These are phyloP conservation scores for Verticillium zaregamsianum DNA, from an alignment of 2,329 filamentous ascomycete species.

Conservation along the genomic window DNA sequence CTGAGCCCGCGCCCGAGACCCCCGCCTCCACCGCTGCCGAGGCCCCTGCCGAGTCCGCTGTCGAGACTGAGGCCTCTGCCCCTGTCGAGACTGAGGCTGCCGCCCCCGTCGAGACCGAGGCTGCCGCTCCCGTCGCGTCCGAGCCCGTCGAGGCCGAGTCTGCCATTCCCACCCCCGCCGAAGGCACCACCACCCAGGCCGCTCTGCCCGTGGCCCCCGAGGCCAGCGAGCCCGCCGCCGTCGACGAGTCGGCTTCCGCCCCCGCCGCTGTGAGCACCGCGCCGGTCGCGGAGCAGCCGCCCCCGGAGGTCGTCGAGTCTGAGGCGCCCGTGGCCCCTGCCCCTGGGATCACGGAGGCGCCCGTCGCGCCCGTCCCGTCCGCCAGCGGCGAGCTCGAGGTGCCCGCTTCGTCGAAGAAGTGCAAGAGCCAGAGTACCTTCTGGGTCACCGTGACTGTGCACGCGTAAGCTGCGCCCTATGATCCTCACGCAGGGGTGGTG, in stretches of 20 bases:
- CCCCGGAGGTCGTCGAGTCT: neutral
- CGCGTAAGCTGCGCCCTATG: neutral
- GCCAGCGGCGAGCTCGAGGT: neutral
- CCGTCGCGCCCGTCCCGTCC: neutral
- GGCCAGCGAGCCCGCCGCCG: neutral
- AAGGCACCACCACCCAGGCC: neutral
- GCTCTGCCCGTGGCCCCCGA: neutral
- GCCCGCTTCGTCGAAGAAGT: neutral
- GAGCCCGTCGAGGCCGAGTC: neutral
- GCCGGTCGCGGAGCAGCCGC: neutral
- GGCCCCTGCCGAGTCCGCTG: constrained; percentile 59
- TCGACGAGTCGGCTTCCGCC: neutral
- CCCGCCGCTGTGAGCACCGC: neutral
- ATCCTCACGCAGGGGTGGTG: neutral
- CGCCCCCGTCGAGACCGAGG: neutral
- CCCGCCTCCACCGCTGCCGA: constrained; percentile 2
- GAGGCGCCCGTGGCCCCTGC: neutral
- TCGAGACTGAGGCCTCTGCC: constrained; percentile 12
- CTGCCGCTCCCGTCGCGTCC: neutral
- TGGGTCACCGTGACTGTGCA: neutral
- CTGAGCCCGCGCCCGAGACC: constrained; percentile 53
- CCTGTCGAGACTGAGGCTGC: neutral
- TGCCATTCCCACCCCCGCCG: neutral
- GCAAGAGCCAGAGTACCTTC: neutral
- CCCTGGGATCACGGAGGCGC: neutral